phyloP scores from a whole-genome alignment of 768 basidiomycete genomes.

The Boletus rubescentipes region DNA sequence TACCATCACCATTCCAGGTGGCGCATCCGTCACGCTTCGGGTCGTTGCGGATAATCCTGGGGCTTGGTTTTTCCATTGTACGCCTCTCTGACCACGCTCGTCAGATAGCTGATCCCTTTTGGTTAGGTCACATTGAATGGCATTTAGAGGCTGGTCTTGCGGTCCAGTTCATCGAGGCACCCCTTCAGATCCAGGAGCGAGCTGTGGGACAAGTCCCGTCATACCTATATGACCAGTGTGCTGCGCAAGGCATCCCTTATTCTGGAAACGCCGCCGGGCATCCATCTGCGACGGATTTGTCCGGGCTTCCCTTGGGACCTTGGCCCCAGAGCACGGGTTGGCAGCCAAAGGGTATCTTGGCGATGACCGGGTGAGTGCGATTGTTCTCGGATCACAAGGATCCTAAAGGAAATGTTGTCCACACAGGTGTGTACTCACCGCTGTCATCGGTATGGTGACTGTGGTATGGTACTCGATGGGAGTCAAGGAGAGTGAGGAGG shows the following conservation, averaged over 20 bases:
- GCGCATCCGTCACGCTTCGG: constrained; percentile 68
- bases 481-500: constrained; percentile 71
- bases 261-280: constrained; percentile 90
- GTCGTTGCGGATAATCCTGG: constrained; percentile 92
- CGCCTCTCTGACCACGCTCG: constrained; percentile 26
- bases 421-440: constrained; percentile 75
- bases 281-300: constrained; percentile 64
- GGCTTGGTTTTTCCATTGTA: constrained; percentile 82
- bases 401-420: constrained; percentile 13
- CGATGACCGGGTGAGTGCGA: constrained; percentile 65
- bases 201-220: constrained; percentile 49
- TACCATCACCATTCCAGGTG: constrained; percentile 74
- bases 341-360: constrained; percentile 69
- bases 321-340: constrained; percentile 73
- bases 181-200: constrained; percentile 61
- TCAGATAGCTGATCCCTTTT: background rate
- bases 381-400: background rate
- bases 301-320: constrained; percentile 65
- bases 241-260: constrained; percentile 50
- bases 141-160: constrained; percentile 85
- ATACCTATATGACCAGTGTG: constrained; percentile 70
- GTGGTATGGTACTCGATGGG: constrained; percentile 88
- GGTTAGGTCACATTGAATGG: constrained; percentile 80
- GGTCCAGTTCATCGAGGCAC: constrained; percentile 81
- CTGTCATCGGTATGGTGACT: constrained; percentile 75